Conservation (phyloP, 2,329 filamentous ascomycete species). For the Sporothrix globosa region DNA sequence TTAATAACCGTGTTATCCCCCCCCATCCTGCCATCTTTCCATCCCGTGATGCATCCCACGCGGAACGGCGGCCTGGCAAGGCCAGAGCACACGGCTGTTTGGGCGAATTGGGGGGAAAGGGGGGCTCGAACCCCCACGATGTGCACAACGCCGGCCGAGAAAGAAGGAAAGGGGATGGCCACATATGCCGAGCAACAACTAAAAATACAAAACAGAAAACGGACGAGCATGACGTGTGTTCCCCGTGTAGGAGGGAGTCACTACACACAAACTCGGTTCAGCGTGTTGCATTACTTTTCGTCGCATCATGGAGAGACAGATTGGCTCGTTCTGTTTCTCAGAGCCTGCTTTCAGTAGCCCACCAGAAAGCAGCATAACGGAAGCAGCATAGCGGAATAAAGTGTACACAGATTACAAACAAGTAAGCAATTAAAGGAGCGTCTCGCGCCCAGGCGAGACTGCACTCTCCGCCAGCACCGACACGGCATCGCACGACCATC, state of each 20-base stretch:
- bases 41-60: conserved; percentile 10
- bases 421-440: no score
- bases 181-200: background rate
- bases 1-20: no score
- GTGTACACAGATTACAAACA: background rate
- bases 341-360: no score
- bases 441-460: background rate
- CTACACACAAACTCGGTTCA: background rate
- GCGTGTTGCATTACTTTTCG: background rate
- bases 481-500: background rate
- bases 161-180: background rate
- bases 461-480: background rate
- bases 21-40: background rate
- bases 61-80: background rate
- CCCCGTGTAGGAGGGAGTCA: no score
- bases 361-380: no score
- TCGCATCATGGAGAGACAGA: background rate
- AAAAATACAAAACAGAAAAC: background rate
- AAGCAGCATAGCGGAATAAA: background rate
- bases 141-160: background rate
- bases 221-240: no score
- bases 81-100: background rate
- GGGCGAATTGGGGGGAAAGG: background rate
- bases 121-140: background rate
- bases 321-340: no score